Conservation (phyloP, 2,329 filamentous ascomycete species). For the Alternaria dauci region DNA sequence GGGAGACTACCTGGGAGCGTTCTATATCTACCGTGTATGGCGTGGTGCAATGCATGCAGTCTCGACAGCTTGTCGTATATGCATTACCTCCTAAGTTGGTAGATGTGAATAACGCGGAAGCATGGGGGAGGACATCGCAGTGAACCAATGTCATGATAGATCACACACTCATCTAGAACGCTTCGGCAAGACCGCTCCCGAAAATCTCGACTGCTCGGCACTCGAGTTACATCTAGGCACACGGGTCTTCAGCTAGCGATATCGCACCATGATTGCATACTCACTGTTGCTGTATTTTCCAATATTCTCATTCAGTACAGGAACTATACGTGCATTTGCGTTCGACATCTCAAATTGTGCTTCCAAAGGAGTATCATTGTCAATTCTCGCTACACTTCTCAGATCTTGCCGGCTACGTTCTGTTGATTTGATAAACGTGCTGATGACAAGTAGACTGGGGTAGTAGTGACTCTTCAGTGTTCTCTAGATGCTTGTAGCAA, state of each 20-base stretch:
- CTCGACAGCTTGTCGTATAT: background rate
- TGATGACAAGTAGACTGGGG: too few relatives aligned
- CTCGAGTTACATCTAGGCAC: background rate
- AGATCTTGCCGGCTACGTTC: background rate
- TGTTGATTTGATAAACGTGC: too few relatives aligned
- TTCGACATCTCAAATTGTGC: background rate
- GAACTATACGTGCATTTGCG: background rate
- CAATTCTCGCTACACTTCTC: background rate
- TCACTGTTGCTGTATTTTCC: background rate
- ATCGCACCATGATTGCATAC: background rate
- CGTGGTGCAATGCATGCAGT: background rate
- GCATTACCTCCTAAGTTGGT: background rate
- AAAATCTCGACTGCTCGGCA: background rate
- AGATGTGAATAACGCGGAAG: background rate
- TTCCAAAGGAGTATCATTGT: background rate
- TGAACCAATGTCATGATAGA: background rate
- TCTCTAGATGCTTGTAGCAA: background rate
- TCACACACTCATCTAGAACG: background rate
- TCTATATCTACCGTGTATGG: too few relatives aligned
- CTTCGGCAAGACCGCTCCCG: background rate
- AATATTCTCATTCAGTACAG: background rate
- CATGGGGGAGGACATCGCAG: background rate
- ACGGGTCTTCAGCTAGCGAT: background rate
- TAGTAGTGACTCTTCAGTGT: too few relatives aligned
- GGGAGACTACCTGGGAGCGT: too few relatives aligned